Percentiles rank a stretch among this genome's conserved stretches.
Evolutionary conservation across 1,139 yeast genomes (phyloP).

Genomic region (Entelexis sorbosivorans): DNA sequence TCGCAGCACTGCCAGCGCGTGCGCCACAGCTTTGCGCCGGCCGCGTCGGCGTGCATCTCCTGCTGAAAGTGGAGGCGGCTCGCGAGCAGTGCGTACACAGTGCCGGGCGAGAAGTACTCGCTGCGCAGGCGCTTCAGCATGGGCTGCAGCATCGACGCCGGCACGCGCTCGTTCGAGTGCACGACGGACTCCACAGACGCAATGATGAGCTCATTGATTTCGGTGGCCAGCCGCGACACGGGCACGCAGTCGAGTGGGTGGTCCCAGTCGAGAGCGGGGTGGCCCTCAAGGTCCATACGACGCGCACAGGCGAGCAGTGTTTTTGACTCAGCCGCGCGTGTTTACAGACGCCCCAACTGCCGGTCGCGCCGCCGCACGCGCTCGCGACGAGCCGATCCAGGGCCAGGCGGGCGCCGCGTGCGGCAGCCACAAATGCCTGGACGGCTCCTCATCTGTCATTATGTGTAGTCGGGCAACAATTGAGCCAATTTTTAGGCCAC

Average conservation of each 20-base stretch:
- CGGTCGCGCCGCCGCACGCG: no score
- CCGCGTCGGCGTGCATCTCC: conserved; percentile 41
- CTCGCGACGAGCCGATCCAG: no score
- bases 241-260: conserved; percentile 28
- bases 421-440: no score
- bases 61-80: conserved; percentile 36
- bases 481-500: no score
- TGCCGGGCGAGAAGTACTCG: conserved; percentile 28
- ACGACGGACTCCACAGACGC: conserved; percentile 38
- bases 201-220: conserved; percentile 28
- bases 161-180: conserved; percentile 44
- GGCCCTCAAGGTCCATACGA: conserved; percentile 15
- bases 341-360: no score
- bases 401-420: no score
- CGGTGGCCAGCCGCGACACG: conserved; percentile 28
- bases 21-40: conserved; percentile 39
- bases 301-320: neutral
- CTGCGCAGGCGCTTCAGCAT: conserved; percentile 29
- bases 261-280: conserved; percentile 9
- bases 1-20: conserved; percentile 50
- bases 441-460: no score
- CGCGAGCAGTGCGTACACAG: conserved; percentile 32
- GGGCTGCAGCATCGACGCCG: conserved; percentile 49
- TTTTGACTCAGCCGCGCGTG: conserved; percentile 4
- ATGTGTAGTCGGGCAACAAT: no score